phyloP scores from a whole-genome alignment of 176 grass and related monocot species.

The Luzula sylvatica region DNA sequence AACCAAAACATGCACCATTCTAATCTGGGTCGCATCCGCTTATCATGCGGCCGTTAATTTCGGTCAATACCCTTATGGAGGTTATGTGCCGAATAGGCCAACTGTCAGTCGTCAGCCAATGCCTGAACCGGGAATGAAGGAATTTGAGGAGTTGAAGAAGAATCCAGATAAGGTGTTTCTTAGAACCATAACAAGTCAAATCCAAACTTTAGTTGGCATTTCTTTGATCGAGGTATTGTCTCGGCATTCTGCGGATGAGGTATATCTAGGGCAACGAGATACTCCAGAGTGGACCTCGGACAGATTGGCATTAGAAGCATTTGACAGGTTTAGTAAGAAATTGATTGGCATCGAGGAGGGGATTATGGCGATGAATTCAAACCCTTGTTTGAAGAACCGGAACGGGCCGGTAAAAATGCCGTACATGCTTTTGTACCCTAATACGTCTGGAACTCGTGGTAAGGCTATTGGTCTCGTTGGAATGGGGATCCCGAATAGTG shows the following conservation, averaged over 20 bases:
- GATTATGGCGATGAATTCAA: slow-evolving; percentile 34
- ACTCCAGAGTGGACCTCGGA: slow-evolving; percentile 2
- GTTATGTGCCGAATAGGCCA: slow-evolving; percentile 29
- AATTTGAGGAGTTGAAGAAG: slow-evolving; percentile 34
- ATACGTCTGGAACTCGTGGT: neutral
- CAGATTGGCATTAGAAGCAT: slow-evolving; percentile 22
- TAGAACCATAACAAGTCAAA: slow-evolving; percentile 56
- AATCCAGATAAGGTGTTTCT: slow-evolving; percentile 47
- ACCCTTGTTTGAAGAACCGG: slow-evolving; percentile 15
- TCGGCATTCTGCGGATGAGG: neutral
- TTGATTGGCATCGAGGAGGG: slow-evolving; percentile 36
- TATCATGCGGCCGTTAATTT: neutral
- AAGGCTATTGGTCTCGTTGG: neutral
- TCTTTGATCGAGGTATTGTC: slow-evolving; percentile 40
- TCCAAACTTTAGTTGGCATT: slow-evolving; percentile 62
- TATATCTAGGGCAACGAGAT: neutral
- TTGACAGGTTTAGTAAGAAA: slow-evolving; percentile 29
- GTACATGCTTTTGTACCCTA: slow-evolving; percentile 10
- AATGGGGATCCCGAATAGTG: slow-evolving; percentile 16
- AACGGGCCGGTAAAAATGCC: neutral
- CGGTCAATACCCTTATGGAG: slow-evolving; percentile 25
- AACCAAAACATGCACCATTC: slow-evolving; percentile 9
- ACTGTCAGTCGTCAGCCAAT: slow-evolving; percentile 20
- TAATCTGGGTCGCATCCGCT: slow-evolving; percentile 6
- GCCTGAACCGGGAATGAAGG: slow-evolving; percentile 3